Evolutionary conservation across 192 early-diverging fungal genomes (phyloP), one percentile per base, ranked within the genome.

Genomic region (Thamnidium elegans): DNA sequence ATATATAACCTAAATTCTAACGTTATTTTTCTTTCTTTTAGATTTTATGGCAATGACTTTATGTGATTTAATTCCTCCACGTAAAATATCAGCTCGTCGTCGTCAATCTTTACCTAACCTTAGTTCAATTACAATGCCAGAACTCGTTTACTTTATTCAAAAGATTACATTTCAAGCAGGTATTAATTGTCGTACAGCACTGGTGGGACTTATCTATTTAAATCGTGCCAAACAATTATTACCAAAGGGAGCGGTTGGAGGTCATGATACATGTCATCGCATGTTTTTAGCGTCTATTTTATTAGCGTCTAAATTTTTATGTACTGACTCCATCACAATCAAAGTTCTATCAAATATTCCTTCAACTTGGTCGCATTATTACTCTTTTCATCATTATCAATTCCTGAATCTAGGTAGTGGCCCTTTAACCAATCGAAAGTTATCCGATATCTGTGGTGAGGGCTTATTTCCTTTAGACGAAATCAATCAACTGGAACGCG

Each of bases 111-210:
- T 39, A 39, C 36, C 36, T 9, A 26, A 26, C 26, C 26, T 26
- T 26, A 26, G 26, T 26, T 26, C 26, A 26, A 26, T 26, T 26
- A 26, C 26, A 26, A 39, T 77, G 46, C 75, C 75, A 7, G 75
- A 77, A 50, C 46, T 77, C 2, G 63, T 77, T 10, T 73, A 62
- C 53, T 77, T 77, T 55, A 45, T 74, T 20, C 51, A 74, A 47
- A 74, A 70, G 34, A 55, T 74, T 13, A 66, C 68, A 1, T 42
- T 52, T 7, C 68, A 55, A 39, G 63, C 73, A 9, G 30, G 60
- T 11, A 58, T 70, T 13, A 63, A 74, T 34, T 47, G 46, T n/a
- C 51, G 58, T 20, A 70, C 69, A 9, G 63, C 59, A 17, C 52
- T 74, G 20, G 56, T 66, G 5, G 68, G 68, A 13, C 48, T 74